These are phyloP conservation scores for Pseudocercospora musae DNA, from an alignment of 2,329 filamentous ascomycete genomes.

Conservation along the genomic window DNA sequence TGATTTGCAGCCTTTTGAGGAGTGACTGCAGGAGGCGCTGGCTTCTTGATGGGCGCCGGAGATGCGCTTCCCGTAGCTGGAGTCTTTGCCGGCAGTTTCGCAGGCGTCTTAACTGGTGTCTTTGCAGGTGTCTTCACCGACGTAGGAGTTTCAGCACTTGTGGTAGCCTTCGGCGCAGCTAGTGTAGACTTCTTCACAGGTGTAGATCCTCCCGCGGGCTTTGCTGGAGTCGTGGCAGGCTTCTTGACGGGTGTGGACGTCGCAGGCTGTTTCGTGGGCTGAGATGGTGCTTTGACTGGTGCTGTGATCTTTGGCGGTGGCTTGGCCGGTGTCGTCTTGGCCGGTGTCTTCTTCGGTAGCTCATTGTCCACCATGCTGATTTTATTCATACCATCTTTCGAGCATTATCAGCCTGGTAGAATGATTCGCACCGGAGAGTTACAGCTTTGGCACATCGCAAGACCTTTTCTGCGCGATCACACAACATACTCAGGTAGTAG, in stretches of 20 bases:
- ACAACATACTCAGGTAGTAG: conserved; percentile 12
- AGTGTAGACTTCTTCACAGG: conserved; percentile 20
- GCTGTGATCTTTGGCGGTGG: conserved; percentile 20
- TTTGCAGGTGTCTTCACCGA: conserved; percentile 18
- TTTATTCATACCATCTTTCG: conserved; percentile 28
- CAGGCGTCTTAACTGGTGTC: conserved; percentile 17
- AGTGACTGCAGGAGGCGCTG: conserved; percentile 11
- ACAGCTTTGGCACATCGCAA: background rate
- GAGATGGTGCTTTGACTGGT: conserved; percentile 13
- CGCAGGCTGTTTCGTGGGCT: conserved; percentile 24
- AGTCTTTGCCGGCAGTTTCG: conserved; percentile 9
- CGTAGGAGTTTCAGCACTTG: conserved; percentile 9
- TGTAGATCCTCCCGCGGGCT: conserved; percentile 12
- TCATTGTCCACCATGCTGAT: conserved; percentile 38
- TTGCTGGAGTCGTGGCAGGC: conserved; percentile 20
- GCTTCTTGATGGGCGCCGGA: conserved; percentile 20
- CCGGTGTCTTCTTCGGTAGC: conserved; percentile 25
- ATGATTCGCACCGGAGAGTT: background rate
- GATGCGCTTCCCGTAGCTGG: conserved; percentile 9
- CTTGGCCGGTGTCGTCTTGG: conserved; percentile 19
- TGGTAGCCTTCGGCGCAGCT: conserved; percentile 7
- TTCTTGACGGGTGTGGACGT: conserved; percentile 19
- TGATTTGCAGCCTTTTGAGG: conserved; percentile 20
- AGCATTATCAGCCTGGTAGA: conserved; percentile 1
- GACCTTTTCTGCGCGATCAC: background rate